These are phyloP conservation scores for Alternaria panax DNA, from an alignment of 2,329 filamentous ascomycete genomes.

Conservation along the genomic window DNA sequence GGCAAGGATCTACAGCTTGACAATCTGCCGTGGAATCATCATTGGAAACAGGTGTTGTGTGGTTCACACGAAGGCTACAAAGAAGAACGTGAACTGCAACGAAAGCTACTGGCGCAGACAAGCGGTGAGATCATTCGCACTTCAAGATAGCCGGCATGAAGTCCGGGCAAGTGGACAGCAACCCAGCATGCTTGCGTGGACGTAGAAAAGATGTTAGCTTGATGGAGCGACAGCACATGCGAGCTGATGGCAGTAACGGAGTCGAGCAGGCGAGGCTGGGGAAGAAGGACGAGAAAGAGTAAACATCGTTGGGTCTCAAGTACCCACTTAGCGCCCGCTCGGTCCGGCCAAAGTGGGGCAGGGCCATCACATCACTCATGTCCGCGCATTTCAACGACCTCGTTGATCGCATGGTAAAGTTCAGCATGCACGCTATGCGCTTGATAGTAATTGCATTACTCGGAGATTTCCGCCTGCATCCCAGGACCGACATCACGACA, in stretches of 20 bases:
- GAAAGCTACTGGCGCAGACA: not conserved
- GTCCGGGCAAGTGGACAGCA: not conserved
- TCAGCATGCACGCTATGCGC: not conserved
- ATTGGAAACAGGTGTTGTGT: not conserved
- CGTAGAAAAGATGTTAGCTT: not conserved
- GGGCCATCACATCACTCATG: not conserved
- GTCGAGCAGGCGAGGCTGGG: not conserved
- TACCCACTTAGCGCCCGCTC: not conserved
- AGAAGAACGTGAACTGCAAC: not conserved
- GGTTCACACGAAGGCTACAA: not conserved
- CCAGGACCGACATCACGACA: not conserved
- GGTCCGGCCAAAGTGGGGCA: not conserved
- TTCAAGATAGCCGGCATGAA: not conserved
- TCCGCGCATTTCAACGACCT: not conserved
- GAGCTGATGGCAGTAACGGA: not conserved
- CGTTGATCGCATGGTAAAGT: not conserved
- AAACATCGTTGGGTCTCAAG: conserved; percentile 2
- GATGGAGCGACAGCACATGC: not conserved
- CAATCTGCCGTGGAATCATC: not conserved
- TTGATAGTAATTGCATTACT: not conserved
- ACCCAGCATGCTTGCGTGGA: not conserved
- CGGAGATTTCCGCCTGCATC: not conserved
- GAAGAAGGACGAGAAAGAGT: not conserved
- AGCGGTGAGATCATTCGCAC: not conserved
- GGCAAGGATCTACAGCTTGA: not conserved